phyloP scores from a whole-genome alignment of 78 protist species.

The Isochrysis galbana region DNA sequence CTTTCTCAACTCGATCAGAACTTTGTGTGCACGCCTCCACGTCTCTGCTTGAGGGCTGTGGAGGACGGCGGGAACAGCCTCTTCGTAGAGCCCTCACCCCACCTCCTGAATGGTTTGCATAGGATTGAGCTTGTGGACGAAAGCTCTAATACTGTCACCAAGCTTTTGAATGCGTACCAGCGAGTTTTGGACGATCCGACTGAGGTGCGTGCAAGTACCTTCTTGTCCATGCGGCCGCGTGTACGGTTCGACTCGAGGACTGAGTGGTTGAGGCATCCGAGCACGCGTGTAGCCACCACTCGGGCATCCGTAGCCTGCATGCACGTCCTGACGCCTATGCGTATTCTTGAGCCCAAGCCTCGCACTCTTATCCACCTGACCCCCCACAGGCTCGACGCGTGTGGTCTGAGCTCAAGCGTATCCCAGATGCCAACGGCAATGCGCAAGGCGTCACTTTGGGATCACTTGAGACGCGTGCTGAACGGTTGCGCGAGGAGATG shows the following conservation, averaged over 20 bases:
- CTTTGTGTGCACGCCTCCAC: not conserved
- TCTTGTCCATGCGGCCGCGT: too few species aligned
- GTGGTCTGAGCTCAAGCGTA: not conserved
- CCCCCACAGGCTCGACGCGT: not conserved
- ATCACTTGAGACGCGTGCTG: not conserved
- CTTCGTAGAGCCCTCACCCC: too few species aligned
- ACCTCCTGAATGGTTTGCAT: too few species aligned
- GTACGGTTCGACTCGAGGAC: not conserved
- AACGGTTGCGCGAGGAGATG: not conserved
- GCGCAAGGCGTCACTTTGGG: conserved; percentile 19
- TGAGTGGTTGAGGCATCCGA: not conserved
- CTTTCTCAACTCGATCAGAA: not conserved
- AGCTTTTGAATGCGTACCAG: too few species aligned
- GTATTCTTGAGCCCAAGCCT: not conserved
- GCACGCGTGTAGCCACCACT: too few species aligned
- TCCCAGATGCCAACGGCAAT: conserved; percentile 15
- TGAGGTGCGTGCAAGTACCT: too few species aligned
- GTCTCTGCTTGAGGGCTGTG: not conserved
- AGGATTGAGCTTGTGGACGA: too few species aligned
- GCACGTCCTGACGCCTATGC: not conserved
- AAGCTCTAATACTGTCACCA: too few species aligned
- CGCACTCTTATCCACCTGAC: not conserved
- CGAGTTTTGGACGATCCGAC: too few species aligned
- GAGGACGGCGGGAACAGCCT: too few species aligned
- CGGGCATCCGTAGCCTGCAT: not conserved